These are phyloP conservation scores for Phytophthora colocasiae DNA, from an alignment of 352 stramenopile species.

Conservation along the genomic window DNA sequence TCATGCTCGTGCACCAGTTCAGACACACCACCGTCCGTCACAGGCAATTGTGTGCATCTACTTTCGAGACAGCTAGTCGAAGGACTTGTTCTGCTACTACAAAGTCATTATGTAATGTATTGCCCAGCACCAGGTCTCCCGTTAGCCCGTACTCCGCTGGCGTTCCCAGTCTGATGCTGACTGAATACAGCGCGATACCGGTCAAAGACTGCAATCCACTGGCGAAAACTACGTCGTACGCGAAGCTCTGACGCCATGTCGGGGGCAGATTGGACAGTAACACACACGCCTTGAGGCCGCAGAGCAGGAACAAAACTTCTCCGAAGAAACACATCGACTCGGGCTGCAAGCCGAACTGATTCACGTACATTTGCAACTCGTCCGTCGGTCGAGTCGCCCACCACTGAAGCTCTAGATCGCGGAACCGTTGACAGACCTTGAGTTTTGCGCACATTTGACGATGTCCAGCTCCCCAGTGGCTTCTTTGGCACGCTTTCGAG, in stretches of 20 bases:
- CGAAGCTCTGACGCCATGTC: slow-evolving; percentile 53
- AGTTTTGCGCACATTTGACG: slow-evolving; percentile 42
- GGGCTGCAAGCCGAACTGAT: slow-evolving; percentile 43
- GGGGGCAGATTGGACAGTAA: slow-evolving; percentile 73
- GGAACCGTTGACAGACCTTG: slow-evolving; percentile 29
- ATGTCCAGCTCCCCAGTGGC: slow-evolving; percentile 56
- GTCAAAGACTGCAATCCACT: slow-evolving; percentile 43
- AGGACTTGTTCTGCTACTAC: slow-evolving; percentile 23
- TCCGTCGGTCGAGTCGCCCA: slow-evolving; percentile 33
- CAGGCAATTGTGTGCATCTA: slow-evolving; percentile 5
- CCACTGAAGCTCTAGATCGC: slow-evolving; percentile 44
- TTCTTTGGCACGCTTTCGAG: slow-evolving; percentile 60
- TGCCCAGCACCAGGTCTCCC: slow-evolving; percentile 56
- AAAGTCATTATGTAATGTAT: slow-evolving; percentile 40
- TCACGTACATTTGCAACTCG: slow-evolving; percentile 36
- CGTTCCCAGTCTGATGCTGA: slow-evolving; percentile 48
- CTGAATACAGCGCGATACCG: slow-evolving; percentile 23
- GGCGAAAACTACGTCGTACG: slow-evolving; percentile 41
- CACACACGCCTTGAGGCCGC: slow-evolving; percentile 67
- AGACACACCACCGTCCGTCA: background rate
- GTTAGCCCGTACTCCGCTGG: slow-evolving; percentile 55
- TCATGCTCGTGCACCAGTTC: slow-evolving; percentile 37
- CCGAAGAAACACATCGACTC: slow-evolving; percentile 74
- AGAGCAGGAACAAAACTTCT: slow-evolving; percentile 73
- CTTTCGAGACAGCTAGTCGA: slow-evolving; percentile 14